A percentile compares a stretch with the other conserved stretches of the same genome.
These are phyloP conservation scores for Conidiobolus incongruus DNA, from an alignment of 371 early-diverging fungal genomes.

Conservation along the genomic window DNA sequence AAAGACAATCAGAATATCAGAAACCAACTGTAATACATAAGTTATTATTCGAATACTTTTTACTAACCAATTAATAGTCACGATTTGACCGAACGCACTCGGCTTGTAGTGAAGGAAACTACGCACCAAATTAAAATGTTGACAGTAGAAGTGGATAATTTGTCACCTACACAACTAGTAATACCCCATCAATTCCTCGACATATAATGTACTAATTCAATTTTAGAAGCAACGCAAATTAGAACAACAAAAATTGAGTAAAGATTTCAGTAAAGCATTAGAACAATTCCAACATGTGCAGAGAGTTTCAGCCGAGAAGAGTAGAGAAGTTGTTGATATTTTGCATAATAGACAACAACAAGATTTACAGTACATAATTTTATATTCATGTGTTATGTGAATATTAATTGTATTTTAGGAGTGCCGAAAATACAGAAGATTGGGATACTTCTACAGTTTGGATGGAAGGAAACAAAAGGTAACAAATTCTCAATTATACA, in stretches of 20 bases:
- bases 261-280: conserved; percentile 78
- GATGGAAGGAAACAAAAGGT: conserved; percentile 1
- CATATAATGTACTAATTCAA: conserved; percentile 2
- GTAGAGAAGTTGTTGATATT: conserved; percentile 64
- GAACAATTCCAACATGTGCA: conserved; percentile 71
- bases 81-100: conserved; percentile 53
- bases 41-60: not conserved
- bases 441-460: not conserved
- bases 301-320: conserved; percentile 56
- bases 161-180: not conserved
- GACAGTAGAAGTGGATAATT: conserved; percentile 5
- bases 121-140: conserved; percentile 46
- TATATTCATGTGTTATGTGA: not conserved
- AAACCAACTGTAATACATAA: conserved; percentile 43
- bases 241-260: conserved; percentile 60
- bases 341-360: conserved; percentile 6
- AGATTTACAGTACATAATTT: not conserved
- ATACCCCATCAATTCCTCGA: not conserved
- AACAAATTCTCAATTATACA: not conserved
- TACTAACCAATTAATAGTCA: conserved; percentile 22
- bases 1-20: conserved; percentile 58
- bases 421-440: not conserved
- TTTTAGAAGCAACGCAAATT: conserved; percentile 42
- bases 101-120: conserved; percentile 57
- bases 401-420: not conserved